Percentiles rank a stretch among this genome's conserved stretches.
Conservation (phyloP, 805 yeast species). For the Saccharomyces eubayanus region DNA sequence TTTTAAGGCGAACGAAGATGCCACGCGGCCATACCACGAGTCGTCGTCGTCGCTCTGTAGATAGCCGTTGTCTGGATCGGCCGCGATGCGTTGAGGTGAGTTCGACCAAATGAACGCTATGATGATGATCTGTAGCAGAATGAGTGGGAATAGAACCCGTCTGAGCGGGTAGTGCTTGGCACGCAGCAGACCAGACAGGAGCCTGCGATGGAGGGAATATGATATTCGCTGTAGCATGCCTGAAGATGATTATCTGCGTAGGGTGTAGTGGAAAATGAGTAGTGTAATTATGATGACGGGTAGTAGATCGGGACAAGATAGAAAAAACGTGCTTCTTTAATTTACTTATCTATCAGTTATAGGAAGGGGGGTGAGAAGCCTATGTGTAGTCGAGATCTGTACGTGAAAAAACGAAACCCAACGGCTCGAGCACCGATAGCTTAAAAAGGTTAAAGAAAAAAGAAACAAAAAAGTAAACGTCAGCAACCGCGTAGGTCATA, state of each 20-base stretch:
- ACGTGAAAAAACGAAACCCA: neutral
- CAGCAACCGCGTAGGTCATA: neutral
- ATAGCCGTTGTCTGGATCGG: neutral
- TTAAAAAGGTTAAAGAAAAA: too few species aligned
- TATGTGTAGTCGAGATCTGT: neutral
- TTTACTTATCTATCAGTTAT: neutral
- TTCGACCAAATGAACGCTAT: slow-evolving; percentile 1
- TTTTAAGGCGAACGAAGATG: neutral
- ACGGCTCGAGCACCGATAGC: neutral
- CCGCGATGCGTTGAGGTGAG: neutral
- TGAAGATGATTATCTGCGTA: neutral
- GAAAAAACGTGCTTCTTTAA: neutral
- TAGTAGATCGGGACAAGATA: neutral
- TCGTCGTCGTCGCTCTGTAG: neutral
- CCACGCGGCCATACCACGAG: neutral
- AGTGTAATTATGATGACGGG: neutral
- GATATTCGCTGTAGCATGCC: neutral
- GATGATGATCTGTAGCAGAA: slow-evolving; percentile 2
- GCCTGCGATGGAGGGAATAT: neutral
- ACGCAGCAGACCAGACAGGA: neutral
- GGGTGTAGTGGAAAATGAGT: neutral
- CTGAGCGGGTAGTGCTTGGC: neutral
- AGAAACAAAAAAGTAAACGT: neutral
- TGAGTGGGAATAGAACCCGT: neutral
- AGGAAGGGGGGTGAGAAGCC: neutral